These are phyloP conservation scores for Lactarius sp. DNA, from an alignment of 768 basidiomycete genomes.

Conservation along the genomic window DNA sequence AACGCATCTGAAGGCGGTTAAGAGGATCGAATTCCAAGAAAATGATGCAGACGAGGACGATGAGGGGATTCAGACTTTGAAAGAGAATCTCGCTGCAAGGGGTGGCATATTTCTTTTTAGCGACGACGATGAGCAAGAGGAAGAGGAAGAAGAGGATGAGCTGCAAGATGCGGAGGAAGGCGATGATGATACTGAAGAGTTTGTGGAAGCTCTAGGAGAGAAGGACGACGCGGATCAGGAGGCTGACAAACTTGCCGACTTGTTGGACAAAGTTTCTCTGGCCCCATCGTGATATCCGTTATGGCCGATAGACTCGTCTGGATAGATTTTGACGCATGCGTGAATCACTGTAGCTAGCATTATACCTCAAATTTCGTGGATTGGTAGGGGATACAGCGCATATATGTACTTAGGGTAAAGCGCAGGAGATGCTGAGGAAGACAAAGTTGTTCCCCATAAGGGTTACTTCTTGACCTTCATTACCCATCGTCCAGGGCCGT, in stretches of 20 bases:
- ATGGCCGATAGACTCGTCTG: background rate
- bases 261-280: constrained; percentile 56
- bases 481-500: constrained; percentile 12
- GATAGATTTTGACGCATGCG: background rate
- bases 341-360: constrained; percentile 5
- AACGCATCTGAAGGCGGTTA: constrained; percentile 53
- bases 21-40: constrained; percentile 79
- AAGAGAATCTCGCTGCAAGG: constrained; percentile 51
- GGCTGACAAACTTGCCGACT: constrained; percentile 58
- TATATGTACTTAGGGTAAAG: background rate
- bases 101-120: constrained; percentile 62
- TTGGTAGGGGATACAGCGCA: background rate
- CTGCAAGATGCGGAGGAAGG: constrained; percentile 36
- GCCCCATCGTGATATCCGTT: constrained; percentile 2
- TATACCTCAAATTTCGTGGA: constrained; percentile 2
- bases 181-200: constrained; percentile 27
- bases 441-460: background rate
- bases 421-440: background rate
- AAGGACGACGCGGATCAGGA: constrained; percentile 33
- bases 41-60: constrained; percentile 83
- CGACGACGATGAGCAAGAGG: constrained; percentile 83
- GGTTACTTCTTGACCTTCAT: constrained; percentile 17
- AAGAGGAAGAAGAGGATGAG: constrained; percentile 45
- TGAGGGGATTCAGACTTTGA: constrained; percentile 52
- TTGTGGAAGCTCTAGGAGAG: constrained; percentile 30